Evolutionary conservation across 1,139 yeast species (phyloP).

Genomic region (Geotrichum candidum): DNA sequence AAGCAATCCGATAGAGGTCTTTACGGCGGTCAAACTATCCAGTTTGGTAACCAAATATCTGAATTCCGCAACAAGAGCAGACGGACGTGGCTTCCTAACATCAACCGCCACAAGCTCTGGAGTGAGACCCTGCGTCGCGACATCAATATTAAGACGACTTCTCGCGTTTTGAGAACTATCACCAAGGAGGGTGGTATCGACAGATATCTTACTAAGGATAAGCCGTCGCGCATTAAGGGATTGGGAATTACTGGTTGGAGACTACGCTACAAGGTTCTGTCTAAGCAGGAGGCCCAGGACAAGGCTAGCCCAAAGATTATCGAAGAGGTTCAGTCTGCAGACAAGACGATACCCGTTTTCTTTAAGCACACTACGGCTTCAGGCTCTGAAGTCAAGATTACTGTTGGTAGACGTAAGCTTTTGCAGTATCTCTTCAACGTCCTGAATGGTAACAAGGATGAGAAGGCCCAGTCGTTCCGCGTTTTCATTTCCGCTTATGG

Average conservation of each 20-base stretch:
- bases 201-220: slow-evolving; percentile 76
- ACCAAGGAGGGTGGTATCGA: slow-evolving; percentile 93
- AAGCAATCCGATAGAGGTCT: slow-evolving; percentile 84
- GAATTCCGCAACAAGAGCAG: slow-evolving; percentile 71
- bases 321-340: slow-evolving; percentile 16
- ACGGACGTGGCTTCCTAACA: slow-evolving; percentile 78
- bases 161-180: slow-evolving; percentile 78
- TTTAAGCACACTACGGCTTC: slow-evolving; percentile 40
- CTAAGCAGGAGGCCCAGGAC: slow-evolving; percentile 32
- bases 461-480: slow-evolving; percentile 42
- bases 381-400: slow-evolving; percentile 45
- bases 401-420: slow-evolving; percentile 60
- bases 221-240: slow-evolving; percentile 83
- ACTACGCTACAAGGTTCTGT: slow-evolving; percentile 66
- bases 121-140: slow-evolving; percentile 66
- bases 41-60: slow-evolving; percentile 70
- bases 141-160: slow-evolving; percentile 56
- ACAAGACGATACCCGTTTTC: slow-evolving; percentile 40
- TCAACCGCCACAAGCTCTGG: slow-evolving; percentile 70
- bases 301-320: slow-evolving; percentile 24
- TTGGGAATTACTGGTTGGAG: slow-evolving; percentile 91
- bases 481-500: slow-evolving; percentile 42
- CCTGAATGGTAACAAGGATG: slow-evolving; percentile 42
- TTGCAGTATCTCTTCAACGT: slow-evolving; percentile 50
- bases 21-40: slow-evolving; percentile 81